These are phyloP conservation scores for Teratosphaeriaceae sp. DNA, from an alignment of 2,329 filamentous ascomycete genomes.

Conservation along the genomic window DNA sequence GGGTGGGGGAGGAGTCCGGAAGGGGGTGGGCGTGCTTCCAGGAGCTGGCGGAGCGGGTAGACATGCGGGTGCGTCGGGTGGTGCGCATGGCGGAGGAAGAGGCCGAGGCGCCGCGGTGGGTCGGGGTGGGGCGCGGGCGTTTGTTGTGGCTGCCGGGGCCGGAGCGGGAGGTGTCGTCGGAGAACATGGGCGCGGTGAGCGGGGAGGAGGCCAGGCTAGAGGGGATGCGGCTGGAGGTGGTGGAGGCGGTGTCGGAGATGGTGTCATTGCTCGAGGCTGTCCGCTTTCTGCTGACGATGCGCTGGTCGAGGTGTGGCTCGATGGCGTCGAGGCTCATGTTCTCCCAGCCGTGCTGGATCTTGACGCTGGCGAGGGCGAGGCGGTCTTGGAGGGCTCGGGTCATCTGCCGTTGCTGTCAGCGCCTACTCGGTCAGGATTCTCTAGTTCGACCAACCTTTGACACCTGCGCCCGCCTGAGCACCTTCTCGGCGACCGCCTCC, in stretches of 20 bases:
- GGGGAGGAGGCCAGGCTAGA: constrained; percentile 76
- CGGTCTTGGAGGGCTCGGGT: constrained; percentile 88
- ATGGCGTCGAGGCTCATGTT: constrained; percentile 79
- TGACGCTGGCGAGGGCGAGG: constrained; percentile 92
- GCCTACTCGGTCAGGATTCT: neutral
- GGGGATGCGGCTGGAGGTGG: constrained; percentile 69
- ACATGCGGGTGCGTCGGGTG: constrained; percentile 14
- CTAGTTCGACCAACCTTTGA: constrained; percentile 27
- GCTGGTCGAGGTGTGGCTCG: constrained; percentile 75
- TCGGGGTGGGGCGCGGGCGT: constrained; percentile 19
- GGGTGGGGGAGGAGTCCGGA: constrained; percentile 80
- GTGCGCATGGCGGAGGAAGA: constrained; percentile 21
- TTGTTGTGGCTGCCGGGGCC: constrained; percentile 48
- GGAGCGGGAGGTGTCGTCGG: constrained; percentile 69
- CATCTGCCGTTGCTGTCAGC: constrained; percentile 55
- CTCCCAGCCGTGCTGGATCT: constrained; percentile 93
- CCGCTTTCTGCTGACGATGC: constrained; percentile 66
- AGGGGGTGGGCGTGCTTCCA: constrained; percentile 76
- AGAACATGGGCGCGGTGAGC: constrained; percentile 75
- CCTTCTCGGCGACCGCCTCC: constrained; percentile 31
- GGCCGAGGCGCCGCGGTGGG: constrained; percentile 14
- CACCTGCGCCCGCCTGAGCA: constrained; percentile 32
- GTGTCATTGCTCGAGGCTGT: constrained; percentile 61
- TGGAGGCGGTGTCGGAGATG: constrained; percentile 81
- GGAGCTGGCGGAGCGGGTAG: constrained; percentile 42